A percentile compares a stretch with the other conserved stretches of the same genome.
Conservation (phyloP, 176 grass and related monocot genomes). For the Triticum aestivum region IWGSC_CS_RefSeq_v2.1 NC_057798.1:158716263-158716762, state of each 20-base stretch:
- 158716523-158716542: neutral
- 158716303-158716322: neutral
- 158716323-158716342: neutral
- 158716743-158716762: neutral
- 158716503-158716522: neutral
- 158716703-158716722: neutral
- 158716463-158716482: neutral
- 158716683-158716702: neutral
- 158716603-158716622: slow-evolving; percentile 59
- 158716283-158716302: neutral
- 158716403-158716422: neutral
- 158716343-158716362: neutral
- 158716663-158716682: slow-evolving; percentile 60
- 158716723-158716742: neutral
- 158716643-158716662: slow-evolving; percentile 74
- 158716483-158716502: neutral
- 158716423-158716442: no score
- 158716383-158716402: neutral
- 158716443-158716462: neutral
- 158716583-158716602: slow-evolving; percentile 74
- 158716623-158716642: slow-evolving; percentile 76
- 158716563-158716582: slow-evolving; percentile 54
- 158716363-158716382: neutral
- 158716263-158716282: neutral
- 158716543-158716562: neutral